Conservation (phyloP, 345 rosid genomes). For the Arabis hirsuta region DNA sequence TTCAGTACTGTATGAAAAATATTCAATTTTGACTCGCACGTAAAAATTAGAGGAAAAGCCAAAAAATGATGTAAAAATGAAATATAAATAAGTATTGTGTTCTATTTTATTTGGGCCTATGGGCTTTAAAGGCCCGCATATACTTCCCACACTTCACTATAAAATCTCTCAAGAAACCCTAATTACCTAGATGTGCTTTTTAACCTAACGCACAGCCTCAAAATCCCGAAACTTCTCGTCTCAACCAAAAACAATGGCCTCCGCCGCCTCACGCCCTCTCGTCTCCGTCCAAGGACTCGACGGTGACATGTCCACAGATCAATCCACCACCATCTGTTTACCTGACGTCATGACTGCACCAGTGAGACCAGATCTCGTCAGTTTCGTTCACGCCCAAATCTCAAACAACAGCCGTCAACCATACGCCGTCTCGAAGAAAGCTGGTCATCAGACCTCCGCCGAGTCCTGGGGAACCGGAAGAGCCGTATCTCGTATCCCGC, state of each 20-base stretch:
- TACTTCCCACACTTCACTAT: neutral
- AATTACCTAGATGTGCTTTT: neutral
- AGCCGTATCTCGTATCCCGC: constrained; percentile 96
- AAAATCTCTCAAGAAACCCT: constrained; percentile 23
- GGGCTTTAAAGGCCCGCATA: constrained; percentile 12
- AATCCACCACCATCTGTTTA: constrained; percentile 54
- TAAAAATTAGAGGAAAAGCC: neutral
- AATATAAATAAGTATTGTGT: neutral
- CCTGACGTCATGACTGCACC: constrained; percentile 84
- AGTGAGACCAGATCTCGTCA: constrained; percentile 80
- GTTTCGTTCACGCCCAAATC: constrained; percentile 64
- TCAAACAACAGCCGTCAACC: constrained; percentile 91
- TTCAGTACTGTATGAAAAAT: no score
- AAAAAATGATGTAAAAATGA: neutral
- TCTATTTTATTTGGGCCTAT: constrained; percentile 5
- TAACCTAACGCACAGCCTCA: constrained; percentile 21
- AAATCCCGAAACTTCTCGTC: neutral
- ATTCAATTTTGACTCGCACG: neutral
- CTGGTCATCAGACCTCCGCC: constrained; percentile 97
- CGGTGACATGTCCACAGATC: constrained; percentile 78
- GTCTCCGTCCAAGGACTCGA: constrained; percentile 70
- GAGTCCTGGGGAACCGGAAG: constrained; percentile 99
- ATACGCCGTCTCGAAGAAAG: constrained; percentile 79
- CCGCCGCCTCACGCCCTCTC: constrained; percentile 70
- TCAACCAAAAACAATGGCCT: constrained; percentile 31